Evolutionary conservation across 306 rosid genomes (phyloP).

Genomic region (Fagus crenata): DNA sequence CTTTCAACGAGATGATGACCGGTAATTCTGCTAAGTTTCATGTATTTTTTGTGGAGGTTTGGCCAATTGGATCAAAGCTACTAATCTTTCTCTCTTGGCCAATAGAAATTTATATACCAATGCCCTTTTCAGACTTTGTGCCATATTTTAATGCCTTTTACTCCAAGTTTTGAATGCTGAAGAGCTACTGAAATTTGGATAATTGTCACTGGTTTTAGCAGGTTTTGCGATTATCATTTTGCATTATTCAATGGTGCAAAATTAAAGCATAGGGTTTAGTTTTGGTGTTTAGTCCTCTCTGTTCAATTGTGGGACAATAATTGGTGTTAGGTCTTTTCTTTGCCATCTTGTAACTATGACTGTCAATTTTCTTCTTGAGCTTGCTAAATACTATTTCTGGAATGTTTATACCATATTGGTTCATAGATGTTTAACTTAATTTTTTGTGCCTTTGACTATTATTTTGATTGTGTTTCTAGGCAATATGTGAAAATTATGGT

Average conservation of each 20-base stretch:
- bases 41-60: not conserved
- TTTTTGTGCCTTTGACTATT: not conserved
- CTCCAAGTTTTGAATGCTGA: not conserved
- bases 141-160: not conserved
- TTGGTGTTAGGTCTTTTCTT: not conserved
- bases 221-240: not conserved
- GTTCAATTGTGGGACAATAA: not conserved
- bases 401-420: not conserved
- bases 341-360: not conserved
- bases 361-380: not conserved
- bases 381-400: not conserved
- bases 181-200: not conserved
- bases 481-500: conserved; percentile 67
- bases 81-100: not conserved
- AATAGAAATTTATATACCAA: not conserved
- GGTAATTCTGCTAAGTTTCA: not conserved
- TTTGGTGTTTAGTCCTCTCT: not conserved
- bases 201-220: not conserved
- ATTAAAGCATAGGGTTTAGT: not conserved
- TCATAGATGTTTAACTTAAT: not conserved
- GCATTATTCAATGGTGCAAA: not conserved
- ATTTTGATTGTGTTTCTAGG: conserved; percentile 44
- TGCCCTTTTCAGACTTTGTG: not conserved
- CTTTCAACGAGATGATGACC: not conserved
- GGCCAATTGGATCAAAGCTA: not conserved